Conservation (phyloP, 768 basidiomycete genomes). For the Kwoniella dejecticola region DNA sequence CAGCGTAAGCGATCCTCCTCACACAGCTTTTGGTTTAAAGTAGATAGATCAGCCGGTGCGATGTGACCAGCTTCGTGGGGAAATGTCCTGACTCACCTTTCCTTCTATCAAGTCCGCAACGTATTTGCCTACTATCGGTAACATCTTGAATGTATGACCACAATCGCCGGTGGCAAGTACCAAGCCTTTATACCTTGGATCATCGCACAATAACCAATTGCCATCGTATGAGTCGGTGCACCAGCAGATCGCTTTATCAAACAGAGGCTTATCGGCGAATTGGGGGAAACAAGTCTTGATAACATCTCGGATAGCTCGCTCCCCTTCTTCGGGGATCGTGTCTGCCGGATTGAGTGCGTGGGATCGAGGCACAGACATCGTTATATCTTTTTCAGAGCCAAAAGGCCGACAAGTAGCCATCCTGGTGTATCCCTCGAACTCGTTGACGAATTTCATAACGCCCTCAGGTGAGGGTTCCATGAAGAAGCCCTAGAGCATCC, state of each 20-base stretch:
- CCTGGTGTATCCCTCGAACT: slow-evolving; percentile 52
- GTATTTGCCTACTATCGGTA: slow-evolving; percentile 42
- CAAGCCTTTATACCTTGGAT: slow-evolving; percentile 37
- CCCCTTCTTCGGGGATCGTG: slow-evolving; percentile 43
- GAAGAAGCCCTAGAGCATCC: slow-evolving; percentile 47
- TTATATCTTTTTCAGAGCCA: slow-evolving; percentile 18
- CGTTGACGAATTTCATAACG: slow-evolving; percentile 49
- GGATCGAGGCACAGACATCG: slow-evolving; percentile 51
- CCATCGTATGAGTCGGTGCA: slow-evolving; percentile 49
- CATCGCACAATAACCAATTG: slow-evolving; percentile 45
- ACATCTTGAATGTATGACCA: slow-evolving; percentile 46
- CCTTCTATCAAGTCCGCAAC: slow-evolving; percentile 48
- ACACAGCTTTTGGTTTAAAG: slow-evolving; percentile 8
- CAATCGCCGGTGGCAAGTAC: slow-evolving; percentile 47
- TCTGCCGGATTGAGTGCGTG: slow-evolving; percentile 53
- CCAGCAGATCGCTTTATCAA: slow-evolving; percentile 46
- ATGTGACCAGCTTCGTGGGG: no score
- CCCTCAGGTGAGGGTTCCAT: slow-evolving; percentile 42
- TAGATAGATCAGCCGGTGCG: not conserved
- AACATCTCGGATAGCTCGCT: slow-evolving; percentile 32
- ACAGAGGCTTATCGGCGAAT: slow-evolving; percentile 16
- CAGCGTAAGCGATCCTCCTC: slow-evolving; percentile 16
- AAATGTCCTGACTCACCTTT: slow-evolving; percentile 41
- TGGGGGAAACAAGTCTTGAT: slow-evolving; percentile 47
- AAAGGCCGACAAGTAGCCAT: slow-evolving; percentile 31